A percentile compares a stretch with the other conserved stretches of the same genome.
These are phyloP conservation scores for Gnaphalium uliginosum DNA, from an alignment of 129 eudicot species.

Conservation along the genomic window DNA sequence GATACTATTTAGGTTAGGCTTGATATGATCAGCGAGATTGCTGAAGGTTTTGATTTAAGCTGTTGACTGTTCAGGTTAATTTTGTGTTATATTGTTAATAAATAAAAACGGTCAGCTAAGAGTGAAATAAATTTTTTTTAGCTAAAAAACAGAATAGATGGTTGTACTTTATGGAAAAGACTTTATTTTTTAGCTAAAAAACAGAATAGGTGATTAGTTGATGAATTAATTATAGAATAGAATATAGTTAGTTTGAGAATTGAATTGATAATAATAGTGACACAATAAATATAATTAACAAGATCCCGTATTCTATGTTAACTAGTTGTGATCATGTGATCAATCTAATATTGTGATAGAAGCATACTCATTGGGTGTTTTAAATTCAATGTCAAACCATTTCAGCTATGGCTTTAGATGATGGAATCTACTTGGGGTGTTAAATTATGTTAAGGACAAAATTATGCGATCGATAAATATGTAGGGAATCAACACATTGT, in stretches of 20 bases:
- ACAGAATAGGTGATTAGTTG: constrained; percentile 5
- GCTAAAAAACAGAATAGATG: not conserved
- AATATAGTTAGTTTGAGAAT: constrained; percentile 5
- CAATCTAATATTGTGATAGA: not conserved
- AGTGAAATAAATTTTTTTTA: not conserved
- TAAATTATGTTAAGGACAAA: not conserved
- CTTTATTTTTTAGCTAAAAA: constrained; percentile 5
- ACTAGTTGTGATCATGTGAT: constrained; percentile 4
- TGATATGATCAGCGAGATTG: constrained; percentile 2
- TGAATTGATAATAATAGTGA: not conserved
- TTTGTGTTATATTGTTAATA: not conserved
- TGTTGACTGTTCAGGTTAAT: not conserved
- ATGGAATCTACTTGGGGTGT: not conserved
- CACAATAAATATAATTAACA: not conserved
- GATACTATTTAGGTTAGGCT: not conserved
- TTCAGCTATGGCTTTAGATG: not conserved
- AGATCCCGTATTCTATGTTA: no score
- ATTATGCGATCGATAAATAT: not conserved
- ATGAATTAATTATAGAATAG: not conserved
- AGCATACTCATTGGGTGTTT: not conserved
- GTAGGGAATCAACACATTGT: not conserved
- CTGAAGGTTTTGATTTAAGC: constrained; percentile 12
- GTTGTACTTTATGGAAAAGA: not conserved
- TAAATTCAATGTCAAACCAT: not conserved
- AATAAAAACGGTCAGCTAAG: not conserved